Base-by-base conservation (phyloP, 495 filamentous ascomycete species). In the Xanthoparmelia taractica region DNA sequence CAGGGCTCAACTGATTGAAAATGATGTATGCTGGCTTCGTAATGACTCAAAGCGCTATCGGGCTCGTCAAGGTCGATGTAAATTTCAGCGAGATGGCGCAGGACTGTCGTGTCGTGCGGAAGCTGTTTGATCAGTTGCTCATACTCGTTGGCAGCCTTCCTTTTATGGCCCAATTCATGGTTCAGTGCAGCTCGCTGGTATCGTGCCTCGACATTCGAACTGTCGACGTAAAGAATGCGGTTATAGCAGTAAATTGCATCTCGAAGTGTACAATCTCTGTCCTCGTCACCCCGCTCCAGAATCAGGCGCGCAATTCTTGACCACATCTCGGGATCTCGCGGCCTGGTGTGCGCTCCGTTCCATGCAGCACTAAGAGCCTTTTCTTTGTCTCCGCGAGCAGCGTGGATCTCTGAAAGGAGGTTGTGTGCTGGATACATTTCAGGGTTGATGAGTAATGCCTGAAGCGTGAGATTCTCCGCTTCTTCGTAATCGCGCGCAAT, bases 371-470 rank as follows among this genome's bases (percentile, higher is more conserved):
- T 80, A 38, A 91, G 70, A 15, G 88, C 83, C 59, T 88, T 84
- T 62, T 86, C 80, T 47, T 81, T 78, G 52, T 90, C 79, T 5
- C 87, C 88, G 65, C 85, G 79, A 61, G 86, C 84, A 45, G 85
- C 72, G 68, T 88, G 85, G 56, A 92, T 85, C 37, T 90, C 83
- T 0, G 89, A 87, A 15, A 94, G 72, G 36, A 93, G 73, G 25
- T 82, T 84, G 81, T 93, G 91, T 34, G 91, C 87, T 27, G 83
- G 79, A 65, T 88, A 87, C 61, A 91, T 89, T 71, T 96, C 92
- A 18, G 89, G 88, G 70, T 96, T 96, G 67, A 86, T 80, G 62
- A 88, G 82, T 59, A 96, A 85, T 15, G 91, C 88, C 69, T 85
- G 82, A 56, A 79, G 76, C 15, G 87, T 82, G 52, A 82, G 76